Conservation (phyloP, 1,284 basidiomycete genomes). For the Leccinum pseudoinsigne region DNA sequence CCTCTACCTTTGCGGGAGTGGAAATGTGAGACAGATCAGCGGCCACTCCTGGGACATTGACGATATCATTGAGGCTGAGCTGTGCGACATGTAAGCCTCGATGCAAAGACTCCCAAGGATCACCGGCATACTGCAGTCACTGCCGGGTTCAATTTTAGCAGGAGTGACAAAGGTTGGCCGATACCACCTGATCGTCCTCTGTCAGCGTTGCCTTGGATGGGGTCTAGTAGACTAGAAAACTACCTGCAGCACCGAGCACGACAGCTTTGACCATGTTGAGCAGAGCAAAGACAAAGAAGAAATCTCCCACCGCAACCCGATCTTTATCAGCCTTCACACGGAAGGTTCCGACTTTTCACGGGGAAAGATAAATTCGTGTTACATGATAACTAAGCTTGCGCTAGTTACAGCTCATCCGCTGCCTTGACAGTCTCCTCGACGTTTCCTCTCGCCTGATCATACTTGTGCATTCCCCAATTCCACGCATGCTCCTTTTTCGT, state of each 20-base stretch:
- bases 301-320: not conserved
- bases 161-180: constrained; percentile 89
- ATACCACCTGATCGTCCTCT: constrained; percentile 63
- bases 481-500: constrained; percentile 19
- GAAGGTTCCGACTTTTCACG: constrained; percentile 16
- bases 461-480: constrained; percentile 27
- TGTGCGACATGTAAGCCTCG: constrained; percentile 27
- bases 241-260: constrained; percentile 91
- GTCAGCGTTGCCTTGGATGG: constrained; percentile 7
- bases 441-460: constrained; percentile 32
- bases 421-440: constrained; percentile 20
- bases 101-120: not conserved
- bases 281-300: constrained; percentile 47
- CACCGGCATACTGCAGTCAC: constrained; percentile 64
- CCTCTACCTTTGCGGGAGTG: constrained; percentile 77
- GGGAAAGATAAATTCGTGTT: not conserved
- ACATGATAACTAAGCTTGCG: not conserved
- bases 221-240: constrained; percentile 1
- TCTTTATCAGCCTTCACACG: constrained; percentile 25
- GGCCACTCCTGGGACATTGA: constrained; percentile 95
- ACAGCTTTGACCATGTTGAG: constrained; percentile 86
- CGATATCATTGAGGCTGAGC: constrained; percentile 95
- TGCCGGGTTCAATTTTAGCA: constrained; percentile 84
- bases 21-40: constrained; percentile 91
- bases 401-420: not conserved